Conservation (phyloP, 2,329 filamentous ascomycete species). For the Phialocephala sp. region DNA sequence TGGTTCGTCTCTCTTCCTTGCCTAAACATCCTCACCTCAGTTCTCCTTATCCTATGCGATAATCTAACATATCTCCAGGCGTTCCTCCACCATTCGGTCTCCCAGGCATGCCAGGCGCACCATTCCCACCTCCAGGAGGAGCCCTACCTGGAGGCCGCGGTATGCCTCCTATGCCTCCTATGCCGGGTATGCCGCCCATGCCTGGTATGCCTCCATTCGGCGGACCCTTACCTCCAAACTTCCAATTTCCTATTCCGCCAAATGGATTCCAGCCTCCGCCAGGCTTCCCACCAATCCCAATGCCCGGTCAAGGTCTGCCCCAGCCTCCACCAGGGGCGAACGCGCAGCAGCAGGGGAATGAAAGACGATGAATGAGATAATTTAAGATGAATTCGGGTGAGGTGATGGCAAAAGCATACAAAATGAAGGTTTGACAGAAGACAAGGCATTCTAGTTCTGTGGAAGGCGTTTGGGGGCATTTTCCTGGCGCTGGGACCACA, state of each 20-base stretch:
- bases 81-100: conserved; percentile 63
- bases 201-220: conserved; percentile 46
- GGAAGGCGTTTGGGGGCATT: conserved; percentile 8
- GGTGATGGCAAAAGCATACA: not conserved
- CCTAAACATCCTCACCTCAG: conserved; percentile 39
- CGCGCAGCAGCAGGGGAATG: conserved; percentile 24
- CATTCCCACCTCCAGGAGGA: not conserved
- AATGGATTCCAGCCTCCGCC: conserved; percentile 35
- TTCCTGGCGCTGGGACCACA: conserved; percentile 6
- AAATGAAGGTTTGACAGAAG: conserved; percentile 10
- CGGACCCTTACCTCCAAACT: conserved; percentile 57
- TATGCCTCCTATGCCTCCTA: conserved; percentile 45
- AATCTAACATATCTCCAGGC: conserved; percentile 24
- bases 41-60: not conserved
- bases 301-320: conserved; percentile 19
- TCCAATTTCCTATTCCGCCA: conserved; percentile 52
- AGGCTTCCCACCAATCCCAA: conserved; percentile 31
- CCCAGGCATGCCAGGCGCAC: conserved; percentile 51
- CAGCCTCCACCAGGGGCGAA: not conserved
- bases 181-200: conserved; percentile 54
- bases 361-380: conserved; percentile 25
- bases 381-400: not conserved
- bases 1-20: conserved; percentile 34
- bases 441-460: not conserved
- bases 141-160: not conserved